A percentile compares a stretch with the other conserved stretches of the same genome.
Conservation (phyloP, 768 basidiomycete species). For the Boletales sp. region DNA sequence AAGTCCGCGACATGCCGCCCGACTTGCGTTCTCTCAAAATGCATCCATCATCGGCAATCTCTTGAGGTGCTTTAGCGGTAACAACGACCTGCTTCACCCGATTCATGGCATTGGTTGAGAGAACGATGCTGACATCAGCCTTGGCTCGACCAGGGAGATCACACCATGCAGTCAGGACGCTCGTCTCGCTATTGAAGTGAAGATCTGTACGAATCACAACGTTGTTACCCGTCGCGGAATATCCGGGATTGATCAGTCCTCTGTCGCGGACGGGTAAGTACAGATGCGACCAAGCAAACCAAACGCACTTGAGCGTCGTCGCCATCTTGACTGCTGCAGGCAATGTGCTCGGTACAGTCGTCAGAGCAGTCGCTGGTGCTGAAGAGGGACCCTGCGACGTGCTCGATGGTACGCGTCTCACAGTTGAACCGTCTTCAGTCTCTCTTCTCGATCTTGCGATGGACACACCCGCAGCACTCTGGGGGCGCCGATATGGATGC, state of each 20-base stretch:
- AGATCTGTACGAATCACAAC: slow-evolving; percentile 59
- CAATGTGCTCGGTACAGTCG: slow-evolving; percentile 2
- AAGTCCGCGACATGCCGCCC: slow-evolving; percentile 46
- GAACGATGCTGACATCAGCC: slow-evolving; percentile 52
- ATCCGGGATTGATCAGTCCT: slow-evolving; percentile 26
- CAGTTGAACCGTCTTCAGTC: slow-evolving; percentile 22
- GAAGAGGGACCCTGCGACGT: slow-evolving; percentile 8
- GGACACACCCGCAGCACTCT: slow-evolving; percentile 24
- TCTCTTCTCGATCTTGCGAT: slow-evolving; percentile 28
- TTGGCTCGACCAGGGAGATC: slow-evolving; percentile 68
- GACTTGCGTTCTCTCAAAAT: slow-evolving; percentile 54
- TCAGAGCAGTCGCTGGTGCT: not conserved
- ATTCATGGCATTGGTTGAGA: slow-evolving; percentile 60
- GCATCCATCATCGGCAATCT: slow-evolving; percentile 40
- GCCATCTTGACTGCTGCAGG: slow-evolving; percentile 5
- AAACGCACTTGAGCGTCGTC: slow-evolving; percentile 21
- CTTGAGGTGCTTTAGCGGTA: slow-evolving; percentile 41
- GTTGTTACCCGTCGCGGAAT: slow-evolving; percentile 16
- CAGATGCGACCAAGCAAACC: not conserved
- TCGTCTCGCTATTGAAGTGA: slow-evolving; percentile 49
- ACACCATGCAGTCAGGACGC: slow-evolving; percentile 54
- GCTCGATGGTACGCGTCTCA: slow-evolving; percentile 24
- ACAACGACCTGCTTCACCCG: slow-evolving; percentile 61
- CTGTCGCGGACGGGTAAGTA: slow-evolving; percentile 15
- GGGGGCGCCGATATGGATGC: slow-evolving; percentile 31